A percentile compares a stretch with the other conserved stretches of the same genome.
phyloP scores from a whole-genome alignment of 1,284 basidiomycete genomes.

The Cutaneotrichosporon sp. region DNA sequence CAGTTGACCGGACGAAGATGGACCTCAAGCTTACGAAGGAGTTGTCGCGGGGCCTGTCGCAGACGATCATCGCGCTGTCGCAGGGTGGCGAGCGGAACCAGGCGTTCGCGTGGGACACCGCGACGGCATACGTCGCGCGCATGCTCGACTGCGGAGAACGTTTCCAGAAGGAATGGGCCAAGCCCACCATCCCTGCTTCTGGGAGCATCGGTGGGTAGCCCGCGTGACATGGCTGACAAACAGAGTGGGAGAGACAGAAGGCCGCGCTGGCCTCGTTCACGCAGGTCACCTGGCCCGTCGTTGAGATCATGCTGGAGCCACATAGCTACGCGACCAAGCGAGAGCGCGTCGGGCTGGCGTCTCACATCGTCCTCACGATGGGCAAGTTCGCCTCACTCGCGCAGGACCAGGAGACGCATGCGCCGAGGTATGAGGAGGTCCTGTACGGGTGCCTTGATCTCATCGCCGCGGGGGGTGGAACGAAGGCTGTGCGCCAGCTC shows the following conservation, averaged over 20 bases:
- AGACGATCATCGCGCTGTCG: constrained; percentile 24
- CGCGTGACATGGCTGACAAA: not conserved
- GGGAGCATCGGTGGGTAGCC: constrained; percentile 10
- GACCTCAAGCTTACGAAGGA: constrained; percentile 1
- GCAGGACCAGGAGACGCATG: constrained; percentile 17
- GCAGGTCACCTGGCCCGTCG: constrained; percentile 23
- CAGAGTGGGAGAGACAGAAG: constrained; percentile 31
- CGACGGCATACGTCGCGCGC: constrained; percentile 24
- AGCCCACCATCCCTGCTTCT: constrained; percentile 4
- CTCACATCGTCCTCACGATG: constrained; percentile 27
- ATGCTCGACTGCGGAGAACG: constrained; percentile 16
- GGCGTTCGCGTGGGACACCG: constrained; percentile 24
- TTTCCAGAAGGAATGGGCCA: constrained; percentile 15
- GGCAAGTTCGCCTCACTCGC: constrained; percentile 28
- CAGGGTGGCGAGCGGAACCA: constrained; percentile 25
- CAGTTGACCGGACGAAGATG: not conserved
- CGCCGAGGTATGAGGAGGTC: constrained; percentile 33
- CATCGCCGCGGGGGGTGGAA: constrained; percentile 23
- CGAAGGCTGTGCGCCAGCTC: constrained; percentile 10
- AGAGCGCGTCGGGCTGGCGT: constrained; percentile 17
- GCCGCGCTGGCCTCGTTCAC: constrained; percentile 31
- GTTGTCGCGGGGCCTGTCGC: constrained; percentile 21
- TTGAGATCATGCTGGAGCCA: constrained; percentile 26
- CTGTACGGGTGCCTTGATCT: constrained; percentile 41
- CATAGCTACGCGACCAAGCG: constrained; percentile 8